Conservation (phyloP, 345 rosid species). For the Aegle marmelos region DNA sequence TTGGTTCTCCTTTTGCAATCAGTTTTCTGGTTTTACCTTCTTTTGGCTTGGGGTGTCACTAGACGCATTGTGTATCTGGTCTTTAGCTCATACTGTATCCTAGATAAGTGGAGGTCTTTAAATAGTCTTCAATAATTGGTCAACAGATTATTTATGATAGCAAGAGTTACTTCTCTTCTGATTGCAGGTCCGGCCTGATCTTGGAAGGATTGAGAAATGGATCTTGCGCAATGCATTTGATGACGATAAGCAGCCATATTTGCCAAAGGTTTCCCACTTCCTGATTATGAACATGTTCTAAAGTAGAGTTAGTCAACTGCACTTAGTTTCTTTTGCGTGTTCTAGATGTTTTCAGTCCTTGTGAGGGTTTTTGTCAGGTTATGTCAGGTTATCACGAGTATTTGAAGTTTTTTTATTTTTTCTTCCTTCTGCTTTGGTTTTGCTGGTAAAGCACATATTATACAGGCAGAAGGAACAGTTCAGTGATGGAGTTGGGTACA, state of each 20-base stretch:
- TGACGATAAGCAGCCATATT: slow-evolving; percentile 65
- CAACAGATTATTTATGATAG: neutral
- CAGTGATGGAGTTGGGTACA: slow-evolving; percentile 88
- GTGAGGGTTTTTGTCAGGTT: neutral
- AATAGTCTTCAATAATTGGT: neutral
- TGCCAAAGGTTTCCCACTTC: slow-evolving; percentile 56
- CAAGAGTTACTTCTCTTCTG: neutral
- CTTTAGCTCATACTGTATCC: neutral
- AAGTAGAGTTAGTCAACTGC: neutral
- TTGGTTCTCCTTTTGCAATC: neutral
- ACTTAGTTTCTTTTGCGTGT: neutral
- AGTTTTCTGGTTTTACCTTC: neutral
- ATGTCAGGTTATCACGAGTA: neutral
- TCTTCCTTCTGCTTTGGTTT: slow-evolving; percentile 6
- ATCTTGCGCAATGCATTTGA: slow-evolving; percentile 82
- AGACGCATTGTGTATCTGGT: neutral
- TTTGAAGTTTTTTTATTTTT: slow-evolving; percentile 9
- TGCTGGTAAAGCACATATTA: slow-evolving; percentile 53
- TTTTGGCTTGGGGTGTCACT: neutral
- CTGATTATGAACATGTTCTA: neutral
- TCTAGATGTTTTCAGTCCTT: neutral
- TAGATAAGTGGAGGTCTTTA: too few species aligned
- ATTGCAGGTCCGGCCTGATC: slow-evolving; percentile 62
- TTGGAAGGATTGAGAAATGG: slow-evolving; percentile 88
- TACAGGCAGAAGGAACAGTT: slow-evolving; percentile 88